Percentiles rank a stretch among this genome's conserved stretches.
Evolutionary conservation across 2,329 filamentous ascomycete genomes (phyloP).

Genomic region (Penicillium sp.): DNA sequence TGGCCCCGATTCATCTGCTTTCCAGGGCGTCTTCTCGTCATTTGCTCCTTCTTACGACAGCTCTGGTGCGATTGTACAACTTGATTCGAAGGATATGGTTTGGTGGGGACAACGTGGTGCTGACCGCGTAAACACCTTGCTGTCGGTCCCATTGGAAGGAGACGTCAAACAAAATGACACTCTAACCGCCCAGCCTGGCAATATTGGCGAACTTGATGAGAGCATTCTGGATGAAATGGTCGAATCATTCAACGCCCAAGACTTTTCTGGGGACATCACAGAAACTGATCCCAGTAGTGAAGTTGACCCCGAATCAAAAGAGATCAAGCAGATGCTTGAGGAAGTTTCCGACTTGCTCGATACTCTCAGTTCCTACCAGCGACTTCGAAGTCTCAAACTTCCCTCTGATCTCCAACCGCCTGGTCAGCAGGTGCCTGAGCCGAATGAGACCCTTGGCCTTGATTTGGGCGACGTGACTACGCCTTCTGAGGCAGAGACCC

Average conservation of each 20-base stretch:
- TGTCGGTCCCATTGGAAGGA: conserved; percentile 28
- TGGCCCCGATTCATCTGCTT: conserved; percentile 36
- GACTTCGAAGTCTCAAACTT: conserved; percentile 53
- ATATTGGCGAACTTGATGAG: conserved; percentile 40
- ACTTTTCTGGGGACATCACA: conserved; percentile 26
- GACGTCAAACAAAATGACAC: conserved; percentile 17
- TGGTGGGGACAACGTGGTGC: conserved; percentile 48
- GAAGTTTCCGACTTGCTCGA: conserved; percentile 61
- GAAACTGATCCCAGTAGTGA: conserved; percentile 22
- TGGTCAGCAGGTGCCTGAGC: conserved; percentile 32
- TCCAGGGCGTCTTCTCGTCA: conserved; percentile 48
- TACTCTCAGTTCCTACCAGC: conserved; percentile 61
- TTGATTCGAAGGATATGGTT: conserved; percentile 42
- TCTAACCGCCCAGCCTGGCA: conserved; percentile 26
- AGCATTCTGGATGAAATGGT: conserved; percentile 43
- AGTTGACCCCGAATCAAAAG: conserved; percentile 43
- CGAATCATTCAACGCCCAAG: conserved; percentile 41
- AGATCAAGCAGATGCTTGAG: conserved; percentile 51
- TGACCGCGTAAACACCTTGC: conserved; percentile 37
- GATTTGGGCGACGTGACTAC: conserved; percentile 45
- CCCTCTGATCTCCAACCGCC: conserved; percentile 8
- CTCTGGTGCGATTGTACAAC: conserved; percentile 42
- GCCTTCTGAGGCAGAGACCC: conserved; percentile 56
- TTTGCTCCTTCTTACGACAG: conserved; percentile 51
- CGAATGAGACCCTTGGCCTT: conserved; percentile 22